Evolutionary conservation across 1,284 basidiomycete species (phyloP), one percentile per base, ranked within the genome.

Genomic region (Boletus chippewaensis): DNA sequence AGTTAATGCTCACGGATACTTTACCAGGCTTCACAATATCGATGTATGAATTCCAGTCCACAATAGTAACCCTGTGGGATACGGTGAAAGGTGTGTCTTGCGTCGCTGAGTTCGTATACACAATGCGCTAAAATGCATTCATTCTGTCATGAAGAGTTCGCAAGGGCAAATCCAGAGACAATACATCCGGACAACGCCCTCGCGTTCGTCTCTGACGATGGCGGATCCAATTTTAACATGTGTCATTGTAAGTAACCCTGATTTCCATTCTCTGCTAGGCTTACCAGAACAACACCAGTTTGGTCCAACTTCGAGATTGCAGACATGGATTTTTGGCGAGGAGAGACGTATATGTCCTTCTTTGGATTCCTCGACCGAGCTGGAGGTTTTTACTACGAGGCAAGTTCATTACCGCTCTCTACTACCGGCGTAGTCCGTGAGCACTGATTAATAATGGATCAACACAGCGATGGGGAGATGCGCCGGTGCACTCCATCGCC

Each of bases 221-320:
- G 71, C 18, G 83, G 88, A 24, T 66, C 77, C 45, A 74, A 70
- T 8, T 90, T 87, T 68, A 94, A 92, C 67, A 69, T 83, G 31
- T 94, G 90, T 63, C 91, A 92, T 58, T 92, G 85, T 83, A 65
- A 69, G 84, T 69, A n/a, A 2, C 6, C 13, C 6, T 29, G 15
- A 16, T 4, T 12, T 11, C n/a, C 20, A 35, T 26, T 57, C 32
- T 28, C 18, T 38, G 28, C 24, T 3, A 4, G 26, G 16, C 46
- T 48, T 13, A 47, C 13, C 24, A 34, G 36, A 32, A 52, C 11
- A 15, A 53, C 0, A 49, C 9, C 24, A 87, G 84, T 82, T 66
- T 90, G 87, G 85, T 84, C 79, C 60, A 91, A 90, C 67, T 91
- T 92, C 55, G 91, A 95, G 68, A 91, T 95, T 41, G 90, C 80